Evolutionary conservation across 495 filamentous ascomycete species (phyloP), one percentile per base, ranked within the genome.

Genomic region (Aspergillus panamensis): DNA sequence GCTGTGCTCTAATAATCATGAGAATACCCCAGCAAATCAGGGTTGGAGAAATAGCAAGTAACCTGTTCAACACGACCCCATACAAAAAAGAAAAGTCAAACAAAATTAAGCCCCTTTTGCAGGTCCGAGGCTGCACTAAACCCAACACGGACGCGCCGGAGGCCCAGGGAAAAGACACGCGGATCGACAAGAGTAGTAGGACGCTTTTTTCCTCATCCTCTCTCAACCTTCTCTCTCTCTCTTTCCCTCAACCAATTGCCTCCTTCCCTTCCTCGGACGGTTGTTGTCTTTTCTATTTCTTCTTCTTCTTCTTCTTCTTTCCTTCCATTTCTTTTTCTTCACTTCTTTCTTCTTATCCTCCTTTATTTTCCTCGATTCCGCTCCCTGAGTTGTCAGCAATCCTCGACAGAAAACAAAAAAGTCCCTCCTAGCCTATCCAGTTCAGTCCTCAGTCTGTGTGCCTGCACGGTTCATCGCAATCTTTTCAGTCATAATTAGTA

Each of bases 131-230:
- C 42, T 17, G 53, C 65, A 62, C 72, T 73, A 71, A 48, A 37
- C 70, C 67, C 17, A 8, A 63, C 71, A 56, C 68, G 71, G 70
- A 69, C 66, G 62, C 67, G 64, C 64, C 71, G 69, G 66, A 62
- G 60, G 56, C 59, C 48, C 51, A 61, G 55, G 25, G 25, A 25
- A 53, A 60, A 62, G 59, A 60, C 54, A 62, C 56, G 53, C 57
- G 25, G 54, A 61, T 56, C 25, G 52, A 61, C 54, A 40, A 39
- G 51, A 54, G 45, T 39, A 32, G 52, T 30, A 37, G 29, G n/a
- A n/a, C n/a, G 19, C 30, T 55, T 45, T 53, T 59, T 53, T 61
- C 49, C 48, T 63, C 16, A 45, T 25, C 25, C 19, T 21, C 19
- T 53, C 62, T 63, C 56, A 51, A 58, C 49, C 51, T 58, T 67